Percentiles rank a stretch among this genome's conserved stretches.
Conservation (phyloP, 2,329 filamentous ascomycete species). For the Colletotrichum liaoningense region DNA sequence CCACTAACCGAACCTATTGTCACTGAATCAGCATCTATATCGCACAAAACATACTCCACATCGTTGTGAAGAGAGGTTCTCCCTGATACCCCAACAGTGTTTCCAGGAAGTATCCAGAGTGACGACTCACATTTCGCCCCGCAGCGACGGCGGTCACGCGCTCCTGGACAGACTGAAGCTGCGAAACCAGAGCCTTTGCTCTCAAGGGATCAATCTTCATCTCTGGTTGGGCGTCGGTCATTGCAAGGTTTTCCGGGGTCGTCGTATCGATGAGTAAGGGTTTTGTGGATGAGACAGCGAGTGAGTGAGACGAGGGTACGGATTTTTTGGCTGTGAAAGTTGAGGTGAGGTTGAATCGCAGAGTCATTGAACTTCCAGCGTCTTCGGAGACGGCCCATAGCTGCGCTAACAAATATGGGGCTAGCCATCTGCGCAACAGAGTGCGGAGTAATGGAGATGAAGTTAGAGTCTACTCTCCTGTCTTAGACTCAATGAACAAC, state of each 20-base stretch:
- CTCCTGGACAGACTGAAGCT: conserved; percentile 70
- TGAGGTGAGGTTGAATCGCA: not conserved
- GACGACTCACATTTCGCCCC: conserved; percentile 63
- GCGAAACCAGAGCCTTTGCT: conserved; percentile 70
- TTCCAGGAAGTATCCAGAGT: not conserved
- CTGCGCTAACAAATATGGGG: conserved; percentile 17
- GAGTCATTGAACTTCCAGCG: conserved; percentile 27
- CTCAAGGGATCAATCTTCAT: conserved; percentile 74
- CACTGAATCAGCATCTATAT: not conserved
- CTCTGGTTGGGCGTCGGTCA: conserved; percentile 43
- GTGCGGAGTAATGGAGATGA: not conserved
- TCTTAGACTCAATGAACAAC: not conserved
- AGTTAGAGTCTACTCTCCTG: conserved; percentile 5
- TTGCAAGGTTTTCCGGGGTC: conserved; percentile 9
- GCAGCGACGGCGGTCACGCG: conserved; percentile 66
- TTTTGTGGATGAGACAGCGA: not conserved
- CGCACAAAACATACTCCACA: not conserved
- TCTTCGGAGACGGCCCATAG: not conserved
- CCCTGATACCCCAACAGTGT: not conserved
- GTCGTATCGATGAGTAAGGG: not conserved
- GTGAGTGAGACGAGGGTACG: not conserved
- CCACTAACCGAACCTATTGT: conserved; percentile 83
- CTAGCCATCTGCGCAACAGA: not conserved
- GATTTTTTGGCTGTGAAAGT: not conserved
- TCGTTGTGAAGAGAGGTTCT: not conserved